These are phyloP conservation scores for Apodospora peruviana DNA, from an alignment of 495 filamentous ascomycete species.

Conservation along the genomic window DNA sequence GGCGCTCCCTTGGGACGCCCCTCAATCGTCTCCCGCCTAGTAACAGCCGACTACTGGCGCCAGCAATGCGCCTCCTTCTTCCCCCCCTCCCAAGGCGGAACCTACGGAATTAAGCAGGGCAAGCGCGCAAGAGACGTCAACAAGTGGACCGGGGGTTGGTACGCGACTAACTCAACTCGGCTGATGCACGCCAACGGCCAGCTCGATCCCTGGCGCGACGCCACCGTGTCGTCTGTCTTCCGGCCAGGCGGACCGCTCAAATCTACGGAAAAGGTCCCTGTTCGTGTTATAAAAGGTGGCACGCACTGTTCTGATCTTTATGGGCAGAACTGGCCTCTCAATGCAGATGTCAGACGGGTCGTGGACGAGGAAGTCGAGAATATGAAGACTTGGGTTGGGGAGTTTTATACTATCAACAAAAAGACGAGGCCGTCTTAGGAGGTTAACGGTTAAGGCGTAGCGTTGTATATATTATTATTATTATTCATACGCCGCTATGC, in stretches of 20 bases:
- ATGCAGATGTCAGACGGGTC: slow-evolving; percentile 27
- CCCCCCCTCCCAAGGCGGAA: slow-evolving; percentile 38
- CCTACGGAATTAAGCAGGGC: slow-evolving; percentile 46
- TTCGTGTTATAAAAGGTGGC: slow-evolving; percentile 30
- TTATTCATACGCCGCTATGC: too few species aligned
- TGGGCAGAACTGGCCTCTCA: slow-evolving; percentile 42
- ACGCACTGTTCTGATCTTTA: slow-evolving; percentile 42
- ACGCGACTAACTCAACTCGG: slow-evolving; percentile 45
- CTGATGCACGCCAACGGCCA: slow-evolving; percentile 57
- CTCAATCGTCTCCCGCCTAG: slow-evolving; percentile 53
- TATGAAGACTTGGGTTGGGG: slow-evolving; percentile 36
- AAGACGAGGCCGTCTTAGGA: too few species aligned
- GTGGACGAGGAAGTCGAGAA: slow-evolving; percentile 26
- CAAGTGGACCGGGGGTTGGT: slow-evolving; percentile 55
- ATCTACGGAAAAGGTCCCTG: slow-evolving; percentile 26
- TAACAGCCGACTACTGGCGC: slow-evolving; percentile 50
- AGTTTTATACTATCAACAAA: too few species aligned
- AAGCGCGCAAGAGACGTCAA: slow-evolving; percentile 53
- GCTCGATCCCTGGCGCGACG: slow-evolving; percentile 38
- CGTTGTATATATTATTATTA: too few species aligned
- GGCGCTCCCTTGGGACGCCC: slow-evolving; percentile 41
- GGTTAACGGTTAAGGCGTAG: too few species aligned
- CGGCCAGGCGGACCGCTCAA: slow-evolving; percentile 36
- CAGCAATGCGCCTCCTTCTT: slow-evolving; percentile 56
- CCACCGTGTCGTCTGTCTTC: slow-evolving; percentile 31